Conservation (phyloP, 2,329 filamentous ascomycete genomes). For the Endocalyx cinctus region DNA sequence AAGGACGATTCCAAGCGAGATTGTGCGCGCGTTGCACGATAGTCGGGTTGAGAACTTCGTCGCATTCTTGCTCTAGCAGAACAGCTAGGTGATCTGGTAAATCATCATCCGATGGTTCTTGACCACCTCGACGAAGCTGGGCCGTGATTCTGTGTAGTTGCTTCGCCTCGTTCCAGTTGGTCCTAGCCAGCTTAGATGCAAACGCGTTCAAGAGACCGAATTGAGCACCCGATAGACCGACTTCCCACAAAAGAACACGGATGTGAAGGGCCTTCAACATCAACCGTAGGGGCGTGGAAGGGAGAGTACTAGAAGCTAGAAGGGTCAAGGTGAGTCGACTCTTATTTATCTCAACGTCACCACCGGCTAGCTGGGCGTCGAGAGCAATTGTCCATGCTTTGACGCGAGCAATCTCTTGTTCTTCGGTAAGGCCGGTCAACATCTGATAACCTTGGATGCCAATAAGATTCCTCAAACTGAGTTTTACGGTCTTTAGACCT, state of each 20-base stretch:
- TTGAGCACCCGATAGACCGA: slow-evolving; percentile 61
- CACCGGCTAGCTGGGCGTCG: slow-evolving; percentile 87
- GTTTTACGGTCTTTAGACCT: slow-evolving; percentile 73
- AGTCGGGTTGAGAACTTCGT: slow-evolving; percentile 71
- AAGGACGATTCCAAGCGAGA: slow-evolving; percentile 79
- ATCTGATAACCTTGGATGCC: slow-evolving; percentile 73
- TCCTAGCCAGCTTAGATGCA: slow-evolving; percentile 67
- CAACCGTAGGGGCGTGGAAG: slow-evolving; percentile 73
- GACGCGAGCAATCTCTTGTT: slow-evolving; percentile 79
- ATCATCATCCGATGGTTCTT: slow-evolving; percentile 53
- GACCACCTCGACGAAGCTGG: slow-evolving; percentile 36
- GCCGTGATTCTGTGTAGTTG: slow-evolving; percentile 50
- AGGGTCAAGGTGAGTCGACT: slow-evolving; percentile 81
- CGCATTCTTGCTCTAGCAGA: slow-evolving; percentile 74
- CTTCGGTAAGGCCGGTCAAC: slow-evolving; percentile 74
- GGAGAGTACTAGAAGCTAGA: slow-evolving; percentile 81
- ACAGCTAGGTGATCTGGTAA: slow-evolving; percentile 73
- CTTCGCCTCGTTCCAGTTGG: slow-evolving; percentile 78
- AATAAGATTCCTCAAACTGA: slow-evolving; percentile 72
- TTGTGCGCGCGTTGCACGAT: slow-evolving; percentile 86
- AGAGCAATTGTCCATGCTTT: slow-evolving; percentile 93
- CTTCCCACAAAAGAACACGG: slow-evolving; percentile 80
- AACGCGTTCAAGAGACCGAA: slow-evolving; percentile 62
- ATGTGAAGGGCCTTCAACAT: slow-evolving; percentile 93
- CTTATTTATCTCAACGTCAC: slow-evolving; percentile 84